Conservation (phyloP, 2,329 filamentous ascomycete genomes). For the Aspergillus candidus region DNA sequence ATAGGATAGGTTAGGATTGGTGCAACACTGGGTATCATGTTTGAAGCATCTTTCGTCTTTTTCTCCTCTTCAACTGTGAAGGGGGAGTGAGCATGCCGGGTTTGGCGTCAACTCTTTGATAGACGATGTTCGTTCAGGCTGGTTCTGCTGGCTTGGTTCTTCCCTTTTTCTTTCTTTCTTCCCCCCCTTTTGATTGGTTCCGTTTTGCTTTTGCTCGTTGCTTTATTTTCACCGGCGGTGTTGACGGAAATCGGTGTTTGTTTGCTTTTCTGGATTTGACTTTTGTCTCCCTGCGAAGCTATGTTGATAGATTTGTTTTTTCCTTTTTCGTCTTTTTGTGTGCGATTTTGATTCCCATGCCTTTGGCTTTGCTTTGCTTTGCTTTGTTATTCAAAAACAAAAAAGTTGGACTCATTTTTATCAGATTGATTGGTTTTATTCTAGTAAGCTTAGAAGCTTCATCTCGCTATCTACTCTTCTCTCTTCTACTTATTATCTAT, state of each 20-base stretch:
- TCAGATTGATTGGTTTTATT: too few species aligned
- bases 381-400: conserved; percentile 5
- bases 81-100: background rate
- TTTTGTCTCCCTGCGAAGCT: conserved; percentile 11
- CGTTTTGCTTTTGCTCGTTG: conserved; percentile 3
- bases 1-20: background rate
- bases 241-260: conserved; percentile 12
- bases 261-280: conserved; percentile 7
- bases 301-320: conserved; percentile 22
- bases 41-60: background rate
- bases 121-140: conserved; percentile 1
- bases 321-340: background rate
- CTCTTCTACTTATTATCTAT: too few species aligned
- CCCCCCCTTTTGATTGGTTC: conserved; percentile 2
- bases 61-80: background rate
- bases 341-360: conserved; percentile 1
- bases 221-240: conserved; percentile 10
- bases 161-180: background rate
- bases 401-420: conserved; percentile 9
- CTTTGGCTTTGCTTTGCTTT: conserved; percentile 2
- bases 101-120: conserved; percentile 14
- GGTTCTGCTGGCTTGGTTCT: conserved; percentile 3
- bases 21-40: background rate
- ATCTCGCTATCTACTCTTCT: too few species aligned
- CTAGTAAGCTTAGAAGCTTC: too few species aligned